phyloP scores from a whole-genome alignment of 805 yeast species.

The Yamadazyma ubonensis region DNA sequence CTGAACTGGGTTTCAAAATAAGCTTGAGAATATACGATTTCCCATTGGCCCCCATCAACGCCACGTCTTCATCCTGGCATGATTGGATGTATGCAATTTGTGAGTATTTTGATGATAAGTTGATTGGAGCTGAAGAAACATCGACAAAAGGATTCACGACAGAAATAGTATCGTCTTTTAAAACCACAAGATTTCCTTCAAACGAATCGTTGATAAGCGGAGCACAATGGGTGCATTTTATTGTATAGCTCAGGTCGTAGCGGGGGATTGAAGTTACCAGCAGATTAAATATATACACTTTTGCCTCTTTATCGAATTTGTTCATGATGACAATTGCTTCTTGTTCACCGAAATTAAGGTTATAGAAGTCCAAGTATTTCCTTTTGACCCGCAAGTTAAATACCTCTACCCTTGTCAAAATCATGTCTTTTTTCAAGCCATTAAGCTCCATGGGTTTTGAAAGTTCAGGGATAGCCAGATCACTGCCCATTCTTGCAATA shows the following conservation, averaged over 20 bases:
- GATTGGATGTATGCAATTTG: conserved; percentile 24
- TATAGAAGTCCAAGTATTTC: conserved; percentile 33
- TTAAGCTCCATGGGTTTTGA: conserved; percentile 31
- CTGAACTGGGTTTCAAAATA: conserved; percentile 44
- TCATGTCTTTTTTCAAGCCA: conserved; percentile 60
- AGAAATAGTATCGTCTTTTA: conserved; percentile 35
- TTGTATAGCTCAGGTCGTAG: conserved; percentile 30
- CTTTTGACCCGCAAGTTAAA: conserved; percentile 31
- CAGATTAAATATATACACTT: conserved; percentile 50
- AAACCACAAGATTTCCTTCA: conserved; percentile 46
- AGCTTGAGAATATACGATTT: conserved; percentile 30
- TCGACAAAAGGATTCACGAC: conserved; percentile 61
- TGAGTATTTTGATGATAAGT: conserved; percentile 8
- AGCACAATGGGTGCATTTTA: conserved; percentile 36
- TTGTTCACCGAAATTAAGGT: conserved; percentile 47
- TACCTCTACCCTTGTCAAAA: conserved; percentile 60
- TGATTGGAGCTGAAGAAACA: conserved; percentile 12
- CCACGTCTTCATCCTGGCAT: conserved; percentile 29
- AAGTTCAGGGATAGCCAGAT: conserved; percentile 26
- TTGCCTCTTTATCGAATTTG: conserved; percentile 38
- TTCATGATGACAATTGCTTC: conserved; percentile 64
- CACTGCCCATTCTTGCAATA: conserved; percentile 46
- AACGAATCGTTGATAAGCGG: conserved; percentile 31
- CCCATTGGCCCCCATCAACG: conserved; percentile 22
- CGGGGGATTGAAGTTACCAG: conserved; percentile 30